Conservation (phyloP, 257 asterid genomes). For the Eustoma russellianum region DNA sequence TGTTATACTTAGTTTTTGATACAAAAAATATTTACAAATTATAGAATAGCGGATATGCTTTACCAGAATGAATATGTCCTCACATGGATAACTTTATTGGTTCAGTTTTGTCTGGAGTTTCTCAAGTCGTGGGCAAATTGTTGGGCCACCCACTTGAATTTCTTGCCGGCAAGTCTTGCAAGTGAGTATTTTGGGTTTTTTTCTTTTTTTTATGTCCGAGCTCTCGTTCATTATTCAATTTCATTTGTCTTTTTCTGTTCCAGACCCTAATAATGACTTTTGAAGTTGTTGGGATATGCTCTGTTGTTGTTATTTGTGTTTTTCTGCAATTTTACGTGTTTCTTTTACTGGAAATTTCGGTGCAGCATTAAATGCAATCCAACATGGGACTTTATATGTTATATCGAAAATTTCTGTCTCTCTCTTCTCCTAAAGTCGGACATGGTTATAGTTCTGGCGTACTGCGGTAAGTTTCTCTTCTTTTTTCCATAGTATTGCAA, state of each 20-base stretch:
- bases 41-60: no score
- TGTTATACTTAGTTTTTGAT: no score
- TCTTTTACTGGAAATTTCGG: no score
- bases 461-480: slow-evolving; percentile 40
- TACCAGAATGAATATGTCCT: neutral
- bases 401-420: slow-evolving; percentile 59
- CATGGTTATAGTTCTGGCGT: slow-evolving; percentile 38
- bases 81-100: slow-evolving; percentile 52
- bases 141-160: slow-evolving; percentile 80
- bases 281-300: no score
- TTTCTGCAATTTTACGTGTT: neutral
- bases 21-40: no score
- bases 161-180: slow-evolving; percentile 61
- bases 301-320: neutral
- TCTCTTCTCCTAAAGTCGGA: slow-evolving; percentile 46
- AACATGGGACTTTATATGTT: slow-evolving; percentile 66
- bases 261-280: neutral
- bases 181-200: slow-evolving; percentile 16
- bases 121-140: slow-evolving; percentile 33
- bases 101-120: slow-evolving; percentile 40
- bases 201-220: no score
- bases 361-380: slow-evolving; percentile 51
- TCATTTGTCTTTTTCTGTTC: no score
- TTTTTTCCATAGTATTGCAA: no score
- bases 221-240: no score